Conservation (phyloP, 495 filamentous ascomycete genomes). For the Usnea hakonensis region DNA sequence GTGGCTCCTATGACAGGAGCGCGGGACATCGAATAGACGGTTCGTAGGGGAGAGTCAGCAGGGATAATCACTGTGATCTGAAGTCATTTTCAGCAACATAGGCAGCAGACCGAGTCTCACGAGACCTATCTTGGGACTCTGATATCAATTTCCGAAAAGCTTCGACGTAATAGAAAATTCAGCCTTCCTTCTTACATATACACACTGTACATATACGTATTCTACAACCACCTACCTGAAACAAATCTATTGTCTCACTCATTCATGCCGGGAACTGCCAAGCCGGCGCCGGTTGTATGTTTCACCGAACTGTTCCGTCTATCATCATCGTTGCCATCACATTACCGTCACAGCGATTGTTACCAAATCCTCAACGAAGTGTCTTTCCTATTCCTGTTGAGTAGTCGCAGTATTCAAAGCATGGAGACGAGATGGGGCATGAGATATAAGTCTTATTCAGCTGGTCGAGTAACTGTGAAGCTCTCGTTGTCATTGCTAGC, state of each 20-base stretch:
- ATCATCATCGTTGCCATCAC: conserved; percentile 3
- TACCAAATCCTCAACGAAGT: background rate
- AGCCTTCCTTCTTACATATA: background rate
- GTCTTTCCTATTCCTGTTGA: background rate
- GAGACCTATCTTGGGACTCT: background rate
- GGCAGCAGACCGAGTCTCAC: background rate
- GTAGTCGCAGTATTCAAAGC: background rate
- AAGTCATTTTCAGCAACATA: background rate
- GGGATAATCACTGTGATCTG: background rate
- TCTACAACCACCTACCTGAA: background rate
- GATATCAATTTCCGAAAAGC: background rate
- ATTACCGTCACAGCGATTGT: background rate
- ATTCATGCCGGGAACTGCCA: background rate
- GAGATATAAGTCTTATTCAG: conserved; percentile 26
- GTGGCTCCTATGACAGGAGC: background rate
- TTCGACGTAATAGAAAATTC: background rate
- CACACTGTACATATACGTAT: background rate
- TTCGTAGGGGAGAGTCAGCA: background rate
- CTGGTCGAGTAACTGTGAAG: conserved; percentile 51
- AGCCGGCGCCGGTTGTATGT: conserved; percentile 7
- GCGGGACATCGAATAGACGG: background rate
- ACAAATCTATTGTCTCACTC: no score
- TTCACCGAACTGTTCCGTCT: background rate
- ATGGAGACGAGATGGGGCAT: conserved; percentile 3
- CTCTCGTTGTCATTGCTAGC: conserved; percentile 58